phyloP scores from a whole-genome alignment of 2,329 filamentous ascomycete species.

The Arthroderma sp. region DNA sequence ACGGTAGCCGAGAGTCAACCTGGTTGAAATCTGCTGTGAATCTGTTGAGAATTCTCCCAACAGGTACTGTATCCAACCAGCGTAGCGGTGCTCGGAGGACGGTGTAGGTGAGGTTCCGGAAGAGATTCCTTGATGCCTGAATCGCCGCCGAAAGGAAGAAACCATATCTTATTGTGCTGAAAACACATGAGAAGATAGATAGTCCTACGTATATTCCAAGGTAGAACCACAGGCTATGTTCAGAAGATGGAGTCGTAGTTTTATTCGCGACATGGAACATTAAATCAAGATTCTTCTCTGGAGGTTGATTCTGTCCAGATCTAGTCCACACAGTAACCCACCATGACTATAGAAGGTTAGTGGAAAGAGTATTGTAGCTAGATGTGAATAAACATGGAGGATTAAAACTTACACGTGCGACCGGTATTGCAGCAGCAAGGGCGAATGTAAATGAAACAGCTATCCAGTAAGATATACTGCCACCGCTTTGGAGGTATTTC shows the following conservation, averaged over 20 bases:
- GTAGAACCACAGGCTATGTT: slow-evolving; percentile 44
- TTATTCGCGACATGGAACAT: slow-evolving; percentile 8
- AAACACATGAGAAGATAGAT: slow-evolving; percentile 41
- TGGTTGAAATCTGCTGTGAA: slow-evolving; percentile 66
- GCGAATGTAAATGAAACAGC: slow-evolving; percentile 42
- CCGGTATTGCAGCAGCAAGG: slow-evolving; percentile 40
- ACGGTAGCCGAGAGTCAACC: slow-evolving; percentile 54
- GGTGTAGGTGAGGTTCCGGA: slow-evolving; percentile 51
- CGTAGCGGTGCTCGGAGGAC: slow-evolving; percentile 61
- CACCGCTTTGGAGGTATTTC: slow-evolving; percentile 53
- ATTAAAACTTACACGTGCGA: slow-evolving; percentile 35
- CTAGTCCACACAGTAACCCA: slow-evolving; percentile 37
- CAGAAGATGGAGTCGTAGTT: not conserved
- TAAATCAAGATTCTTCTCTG: slow-evolving; percentile 7
- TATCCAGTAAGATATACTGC: slow-evolving; percentile 49
- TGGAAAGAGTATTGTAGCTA: not conserved
- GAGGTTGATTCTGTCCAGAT: slow-evolving; percentile 14
- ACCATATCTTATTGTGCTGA: slow-evolving; percentile 51
- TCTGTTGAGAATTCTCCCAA: slow-evolving; percentile 63
- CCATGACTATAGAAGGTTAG: slow-evolving; percentile 23
- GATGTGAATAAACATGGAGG: not conserved
- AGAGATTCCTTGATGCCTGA: slow-evolving; percentile 54
- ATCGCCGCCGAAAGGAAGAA: slow-evolving; percentile 53
- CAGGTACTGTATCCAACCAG: slow-evolving; percentile 67
- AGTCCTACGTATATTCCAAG: slow-evolving; percentile 54